Percentiles rank a stretch among this genome's conserved stretches.
Evolutionary conservation across 257 asterid genomes (phyloP).

Genomic region (Agastache rugosa): DNA sequence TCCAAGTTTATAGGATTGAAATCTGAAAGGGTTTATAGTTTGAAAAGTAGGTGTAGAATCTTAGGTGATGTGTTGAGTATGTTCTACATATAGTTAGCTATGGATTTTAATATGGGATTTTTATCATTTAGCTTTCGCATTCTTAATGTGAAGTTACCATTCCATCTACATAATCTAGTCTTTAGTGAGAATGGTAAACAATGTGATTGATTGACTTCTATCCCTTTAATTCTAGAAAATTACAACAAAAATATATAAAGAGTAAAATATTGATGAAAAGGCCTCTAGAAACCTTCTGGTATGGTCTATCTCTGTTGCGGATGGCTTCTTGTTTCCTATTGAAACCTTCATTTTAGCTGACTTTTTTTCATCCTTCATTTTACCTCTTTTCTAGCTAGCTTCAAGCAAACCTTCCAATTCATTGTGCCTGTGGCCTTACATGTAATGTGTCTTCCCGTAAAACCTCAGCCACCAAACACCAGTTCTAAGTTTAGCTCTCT

Average conservation of each 20-base stretch:
- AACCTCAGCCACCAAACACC: slow-evolving; percentile 15
- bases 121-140: background rate
- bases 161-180: background rate
- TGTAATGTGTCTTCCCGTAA: background rate
- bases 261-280: slow-evolving; percentile 11
- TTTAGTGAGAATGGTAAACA: slow-evolving; percentile 1
- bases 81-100: slow-evolving; percentile 13
- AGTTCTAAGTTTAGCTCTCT: background rate
- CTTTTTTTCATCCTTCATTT: background rate
- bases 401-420: background rate
- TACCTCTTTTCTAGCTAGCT: background rate
- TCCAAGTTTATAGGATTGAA: background rate
- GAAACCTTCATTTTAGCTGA: background rate
- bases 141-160: background rate
- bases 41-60: background rate
- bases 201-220: background rate
- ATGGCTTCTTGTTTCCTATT: background rate
- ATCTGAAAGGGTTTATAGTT: slow-evolving; percentile 7
- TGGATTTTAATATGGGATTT: background rate
- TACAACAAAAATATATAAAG: background rate
- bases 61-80: slow-evolving; percentile 16
- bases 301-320: background rate
- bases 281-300: background rate
- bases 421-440: background rate
- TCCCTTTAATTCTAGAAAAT: background rate